A percentile compares a stretch with the other conserved stretches of the same genome.
phyloP scores from a whole-genome alignment of 1,139 yeast species.

The Saccharomyces hybrid region DNA sequence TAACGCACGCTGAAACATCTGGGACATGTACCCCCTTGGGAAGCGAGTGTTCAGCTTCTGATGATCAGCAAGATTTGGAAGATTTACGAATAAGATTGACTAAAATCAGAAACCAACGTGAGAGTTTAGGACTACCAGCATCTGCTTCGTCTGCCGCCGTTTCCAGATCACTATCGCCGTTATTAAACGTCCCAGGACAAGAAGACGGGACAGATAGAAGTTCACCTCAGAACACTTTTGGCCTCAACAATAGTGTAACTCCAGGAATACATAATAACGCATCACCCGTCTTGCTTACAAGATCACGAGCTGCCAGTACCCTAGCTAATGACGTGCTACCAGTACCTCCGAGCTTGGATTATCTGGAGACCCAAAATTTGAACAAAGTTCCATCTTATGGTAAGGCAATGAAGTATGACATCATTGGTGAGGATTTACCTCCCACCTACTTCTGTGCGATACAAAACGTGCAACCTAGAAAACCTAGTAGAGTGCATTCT shows the following conservation, averaged over 20 bases:
- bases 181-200: not conserved
- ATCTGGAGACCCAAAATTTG: slow-evolving; percentile 39
- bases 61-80: not conserved
- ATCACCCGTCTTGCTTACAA: not conserved
- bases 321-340: not conserved
- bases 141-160: not conserved
- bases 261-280: not conserved
- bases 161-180: not conserved
- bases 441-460: slow-evolving; percentile 44
- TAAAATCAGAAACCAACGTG: not conserved
- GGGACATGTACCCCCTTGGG: not conserved
- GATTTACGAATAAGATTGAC: not conserved
- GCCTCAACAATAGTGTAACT: not conserved
- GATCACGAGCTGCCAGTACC: not conserved
- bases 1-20: not conserved
- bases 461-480: not conserved
- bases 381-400: slow-evolving; percentile 71
- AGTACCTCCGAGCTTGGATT: slow-evolving; percentile 8
- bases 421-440: slow-evolving; percentile 41
- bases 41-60: not conserved
- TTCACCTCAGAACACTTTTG: not conserved
- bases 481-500: not conserved
- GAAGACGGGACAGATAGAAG: not conserved
- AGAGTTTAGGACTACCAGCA: not conserved
- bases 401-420: slow-evolving; percentile 51